Conservation (phyloP, 306 rosid species). For the Nissolia schottii region DNA sequence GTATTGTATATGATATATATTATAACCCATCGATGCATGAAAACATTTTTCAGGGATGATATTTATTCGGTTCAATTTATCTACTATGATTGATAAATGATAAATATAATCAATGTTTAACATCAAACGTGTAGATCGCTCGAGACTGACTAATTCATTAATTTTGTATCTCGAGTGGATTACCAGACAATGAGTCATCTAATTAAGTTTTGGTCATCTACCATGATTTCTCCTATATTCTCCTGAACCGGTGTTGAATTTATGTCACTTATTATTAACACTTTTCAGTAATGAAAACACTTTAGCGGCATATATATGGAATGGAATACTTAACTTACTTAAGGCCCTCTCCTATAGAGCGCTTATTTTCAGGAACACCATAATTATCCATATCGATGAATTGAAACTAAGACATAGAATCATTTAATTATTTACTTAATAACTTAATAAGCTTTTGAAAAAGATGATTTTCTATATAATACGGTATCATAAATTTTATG, state of each 20-base stretch:
- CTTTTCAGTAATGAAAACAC: conserved; percentile 13
- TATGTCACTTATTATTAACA: conserved; percentile 5
- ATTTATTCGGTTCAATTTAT: neutral
- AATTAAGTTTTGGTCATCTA: neutral
- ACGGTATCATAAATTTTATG: too few species aligned
- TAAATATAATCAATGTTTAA: too few species aligned
- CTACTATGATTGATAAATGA: neutral
- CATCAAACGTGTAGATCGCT: neutral
- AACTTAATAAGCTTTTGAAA: too few species aligned
- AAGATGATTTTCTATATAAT: too few species aligned
- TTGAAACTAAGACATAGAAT: too few species aligned
- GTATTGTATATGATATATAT: neutral
- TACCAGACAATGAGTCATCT: neutral
- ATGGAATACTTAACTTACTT: conserved; percentile 10
- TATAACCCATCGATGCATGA: neutral
- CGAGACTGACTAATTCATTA: neutral
- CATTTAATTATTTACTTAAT: too few species aligned
- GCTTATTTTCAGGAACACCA: conserved; percentile 31
- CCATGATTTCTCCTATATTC: neutral
- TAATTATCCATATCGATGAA: neutral
- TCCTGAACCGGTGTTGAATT: neutral
- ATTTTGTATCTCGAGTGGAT: neutral
- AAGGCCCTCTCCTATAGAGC: neutral
- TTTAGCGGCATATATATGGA: conserved; percentile 20
- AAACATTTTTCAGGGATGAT: neutral